phyloP scores from a whole-genome alignment of 768 basidiomycete genomes.

The Pleurotus citrinopileatus region DNA sequence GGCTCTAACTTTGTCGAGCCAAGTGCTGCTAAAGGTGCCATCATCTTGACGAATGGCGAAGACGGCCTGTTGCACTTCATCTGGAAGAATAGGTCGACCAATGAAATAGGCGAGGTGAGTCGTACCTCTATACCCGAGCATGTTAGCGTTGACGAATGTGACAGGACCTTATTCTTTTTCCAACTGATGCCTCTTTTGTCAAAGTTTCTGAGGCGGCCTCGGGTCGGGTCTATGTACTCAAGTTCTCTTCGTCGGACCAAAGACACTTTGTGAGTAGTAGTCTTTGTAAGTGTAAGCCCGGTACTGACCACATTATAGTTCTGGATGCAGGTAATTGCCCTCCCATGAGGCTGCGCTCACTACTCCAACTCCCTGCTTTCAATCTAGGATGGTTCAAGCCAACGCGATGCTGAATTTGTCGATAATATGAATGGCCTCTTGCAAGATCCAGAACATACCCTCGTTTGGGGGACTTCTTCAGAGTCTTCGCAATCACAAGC shows the following conservation, averaged over 20 bases:
- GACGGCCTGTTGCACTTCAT: slow-evolving; percentile 77
- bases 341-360: not conserved
- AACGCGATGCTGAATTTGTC: slow-evolving; percentile 70
- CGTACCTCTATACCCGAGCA: not conserved
- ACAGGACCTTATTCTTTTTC: slow-evolving; percentile 87
- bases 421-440: slow-evolving; percentile 70
- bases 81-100: slow-evolving; percentile 73
- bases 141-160: not conserved
- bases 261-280: slow-evolving; percentile 72
- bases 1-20: slow-evolving; percentile 69
- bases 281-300: not conserved
- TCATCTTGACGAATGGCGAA: slow-evolving; percentile 65
- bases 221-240: slow-evolving; percentile 83
- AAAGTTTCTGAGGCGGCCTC: slow-evolving; percentile 63
- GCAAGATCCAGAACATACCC: slow-evolving; percentile 59
- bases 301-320: slow-evolving; percentile 47
- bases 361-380: not conserved
- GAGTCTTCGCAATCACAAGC: slow-evolving; percentile 36
- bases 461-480: slow-evolving; percentile 48
- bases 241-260: slow-evolving; percentile 88
- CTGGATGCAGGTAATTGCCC: slow-evolving; percentile 85
- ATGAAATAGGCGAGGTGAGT: slow-evolving; percentile 59
- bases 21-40: slow-evolving; percentile 67
- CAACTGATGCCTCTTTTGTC: slow-evolving; percentile 78
- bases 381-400: slow-evolving; percentile 62